A percentile compares a stretch with the other conserved stretches of the same genome.
These are phyloP conservation scores for Brassica juncea DNA, from an alignment of 345 rosid species.

Conservation along the genomic window DNA sequence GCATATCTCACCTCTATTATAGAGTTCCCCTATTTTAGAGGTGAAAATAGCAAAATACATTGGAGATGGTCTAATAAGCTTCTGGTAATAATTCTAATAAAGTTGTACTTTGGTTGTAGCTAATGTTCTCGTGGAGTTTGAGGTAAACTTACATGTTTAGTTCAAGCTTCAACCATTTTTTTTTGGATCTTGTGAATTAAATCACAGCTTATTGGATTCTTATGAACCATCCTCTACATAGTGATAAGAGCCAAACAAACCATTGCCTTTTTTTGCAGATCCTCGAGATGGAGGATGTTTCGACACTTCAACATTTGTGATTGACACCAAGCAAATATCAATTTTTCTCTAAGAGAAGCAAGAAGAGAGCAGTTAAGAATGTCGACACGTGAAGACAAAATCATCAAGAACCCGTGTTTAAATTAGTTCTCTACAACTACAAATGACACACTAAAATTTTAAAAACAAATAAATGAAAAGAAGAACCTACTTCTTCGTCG, in stretches of 20 bases:
- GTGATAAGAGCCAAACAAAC: constrained; percentile 6
- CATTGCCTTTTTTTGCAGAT: not conserved
- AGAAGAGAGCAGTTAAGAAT: constrained; percentile 17
- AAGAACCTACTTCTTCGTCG: constrained; percentile 27
- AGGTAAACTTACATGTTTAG: not conserved
- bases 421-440: constrained; percentile 16
- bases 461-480: not conserved
- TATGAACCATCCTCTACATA: constrained; percentile 4
- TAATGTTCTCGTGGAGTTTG: not conserved
- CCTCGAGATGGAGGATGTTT: too few species aligned
- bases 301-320: not conserved
- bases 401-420: constrained; percentile 33
- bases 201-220: not conserved
- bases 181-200: not conserved
- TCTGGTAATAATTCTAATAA: not conserved
- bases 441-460: not conserved
- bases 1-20: too few species aligned
- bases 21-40: too few species aligned
- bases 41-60: too few species aligned
- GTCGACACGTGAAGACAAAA: constrained; percentile 24
- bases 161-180: not conserved
- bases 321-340: not conserved
- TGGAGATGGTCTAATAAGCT: not conserved
- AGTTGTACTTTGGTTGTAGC: not conserved
- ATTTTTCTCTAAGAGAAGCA: not conserved